A percentile compares a stretch with the other conserved stretches of the same genome.
phyloP scores from a whole-genome alignment of 768 basidiomycete genomes.

The Suillus spraguei region DNA sequence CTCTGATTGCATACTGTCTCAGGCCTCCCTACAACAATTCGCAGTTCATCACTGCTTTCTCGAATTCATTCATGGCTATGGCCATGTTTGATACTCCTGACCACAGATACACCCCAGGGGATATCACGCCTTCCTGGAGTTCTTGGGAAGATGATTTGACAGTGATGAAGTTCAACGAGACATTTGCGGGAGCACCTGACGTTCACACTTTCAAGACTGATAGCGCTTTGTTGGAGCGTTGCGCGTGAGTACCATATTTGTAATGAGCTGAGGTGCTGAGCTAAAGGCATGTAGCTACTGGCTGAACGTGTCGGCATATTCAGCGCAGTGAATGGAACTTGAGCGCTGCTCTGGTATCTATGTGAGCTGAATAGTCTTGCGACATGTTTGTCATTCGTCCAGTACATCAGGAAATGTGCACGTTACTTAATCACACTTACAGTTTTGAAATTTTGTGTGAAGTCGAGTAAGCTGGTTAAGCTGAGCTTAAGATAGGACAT shows the following conservation, averaged over 20 bases:
- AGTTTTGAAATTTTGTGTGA: background rate
- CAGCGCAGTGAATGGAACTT: no score
- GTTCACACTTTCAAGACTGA: slow-evolving; percentile 35
- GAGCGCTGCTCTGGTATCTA: no score
- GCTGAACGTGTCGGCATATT: no score
- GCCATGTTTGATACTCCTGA: no score
- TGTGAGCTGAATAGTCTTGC: no score
- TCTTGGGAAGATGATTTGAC: slow-evolving; percentile 17
- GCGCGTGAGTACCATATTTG: background rate
- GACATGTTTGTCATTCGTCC: no score
- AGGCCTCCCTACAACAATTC: background rate
- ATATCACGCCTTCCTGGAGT: slow-evolving; percentile 12
- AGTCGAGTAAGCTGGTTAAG: background rate
- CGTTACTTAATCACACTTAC: background rate
- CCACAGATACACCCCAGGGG: no score
- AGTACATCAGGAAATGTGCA: background rate
- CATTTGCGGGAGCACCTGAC: slow-evolving; percentile 26
- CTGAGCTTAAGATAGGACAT: background rate
- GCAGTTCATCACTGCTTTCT: no score
- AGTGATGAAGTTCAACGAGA: slow-evolving; percentile 51
- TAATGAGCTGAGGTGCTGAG: background rate
- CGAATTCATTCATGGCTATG: no score
- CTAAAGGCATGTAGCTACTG: no score
- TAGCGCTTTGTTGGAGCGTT: slow-evolving; percentile 25
- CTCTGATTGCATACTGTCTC: background rate